Evolutionary conservation across 2,329 filamentous ascomycete genomes (phyloP), one percentile per base, ranked within the genome.

Genomic region (Sodiomyces alkalinus): DNA sequence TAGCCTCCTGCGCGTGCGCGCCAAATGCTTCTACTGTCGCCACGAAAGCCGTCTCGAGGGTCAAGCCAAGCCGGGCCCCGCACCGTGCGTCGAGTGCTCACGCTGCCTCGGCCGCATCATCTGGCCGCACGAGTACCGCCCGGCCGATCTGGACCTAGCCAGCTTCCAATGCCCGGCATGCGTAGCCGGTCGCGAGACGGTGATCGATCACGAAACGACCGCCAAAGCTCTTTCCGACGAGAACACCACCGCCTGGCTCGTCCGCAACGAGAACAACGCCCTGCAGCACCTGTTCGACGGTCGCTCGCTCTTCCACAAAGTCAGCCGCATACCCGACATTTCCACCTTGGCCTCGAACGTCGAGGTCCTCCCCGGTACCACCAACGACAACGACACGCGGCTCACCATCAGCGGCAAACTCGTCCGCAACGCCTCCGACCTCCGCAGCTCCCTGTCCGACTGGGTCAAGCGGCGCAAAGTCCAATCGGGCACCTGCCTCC

Each of bases 21-120:
- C 62, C 17, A 66, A 66, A 40, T 66, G 62, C 40, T 47, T 56
- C 40, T 64, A 57, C 41, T 66, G 62, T 37, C 55, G 60, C 9
- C 41, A 49, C 5, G 28, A 29, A 3, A n/a, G 19, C 3, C n/a
- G n/a, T 19, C 16, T 12, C 3, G 5, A 15, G 6, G 6, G 7
- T n/a, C n/a, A n/a, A n/a, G 15, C 14, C 14, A 26, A 29, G 7
- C 18, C 36, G 17, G 36, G 33, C 17, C 28, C 22, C 5, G 52
- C 59, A 0, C 60, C 60, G 0, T 46, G 41, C n/a, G 46, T 65
- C 2, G 52, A 62, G 30, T 67, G 62, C 39, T 46, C 30, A 6
- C 47, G 43, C 20, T 66, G 62, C 29, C 35, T 53, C 17, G 64
- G 50, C 42, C 51, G 52, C 16, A 43, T 67, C 13, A 58, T 67